Evolutionary conservation across 1,284 basidiomycete genomes (phyloP).

Genomic region (Stygiomarasmius scandens): DNA sequence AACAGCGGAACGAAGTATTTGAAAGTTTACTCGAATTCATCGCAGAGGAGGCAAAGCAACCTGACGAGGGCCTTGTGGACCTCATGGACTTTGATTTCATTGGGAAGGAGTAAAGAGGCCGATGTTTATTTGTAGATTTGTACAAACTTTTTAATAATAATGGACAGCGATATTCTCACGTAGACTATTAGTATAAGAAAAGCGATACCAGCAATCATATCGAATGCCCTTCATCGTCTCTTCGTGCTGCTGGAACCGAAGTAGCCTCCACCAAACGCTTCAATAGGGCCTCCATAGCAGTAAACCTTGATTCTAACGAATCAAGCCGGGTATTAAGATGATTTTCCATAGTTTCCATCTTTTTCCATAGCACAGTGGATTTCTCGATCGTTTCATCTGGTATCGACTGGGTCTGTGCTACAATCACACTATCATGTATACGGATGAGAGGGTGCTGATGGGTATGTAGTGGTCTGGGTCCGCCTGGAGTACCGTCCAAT

Average conservation of each 20-base stretch:
- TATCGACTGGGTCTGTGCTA: not conserved
- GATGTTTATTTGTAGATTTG: too few relatives aligned
- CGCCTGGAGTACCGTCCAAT: not conserved
- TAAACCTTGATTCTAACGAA: not conserved
- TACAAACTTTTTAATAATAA: too few relatives aligned
- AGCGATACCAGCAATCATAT: too few relatives aligned
- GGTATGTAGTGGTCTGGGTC: not conserved
- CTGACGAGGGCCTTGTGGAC: conserved; percentile 57
- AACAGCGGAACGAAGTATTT: conserved; percentile 68
- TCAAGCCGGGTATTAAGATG: not conserved
- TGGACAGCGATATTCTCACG: too few relatives aligned
- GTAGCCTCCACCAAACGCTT: not conserved
- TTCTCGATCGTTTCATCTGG: not conserved
- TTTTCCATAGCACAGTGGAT: not conserved
- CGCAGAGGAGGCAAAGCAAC: conserved; percentile 64
- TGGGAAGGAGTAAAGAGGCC: too few relatives aligned
- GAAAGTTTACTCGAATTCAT: conserved; percentile 67
- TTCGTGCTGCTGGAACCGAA: not conserved
- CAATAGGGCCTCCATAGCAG: not conserved
- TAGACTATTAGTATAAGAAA: too few relatives aligned
- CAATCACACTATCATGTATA: not conserved
- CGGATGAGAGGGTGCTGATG: conserved; percentile 3
- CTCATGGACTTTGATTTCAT: conserved; percentile 48
- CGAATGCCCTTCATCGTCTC: too few relatives aligned
- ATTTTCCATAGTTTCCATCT: not conserved